Evolutionary conservation across 148 eudicot species (phyloP), one percentile per base, ranked within the genome.

Genomic region (Spergularia marina): DNA sequence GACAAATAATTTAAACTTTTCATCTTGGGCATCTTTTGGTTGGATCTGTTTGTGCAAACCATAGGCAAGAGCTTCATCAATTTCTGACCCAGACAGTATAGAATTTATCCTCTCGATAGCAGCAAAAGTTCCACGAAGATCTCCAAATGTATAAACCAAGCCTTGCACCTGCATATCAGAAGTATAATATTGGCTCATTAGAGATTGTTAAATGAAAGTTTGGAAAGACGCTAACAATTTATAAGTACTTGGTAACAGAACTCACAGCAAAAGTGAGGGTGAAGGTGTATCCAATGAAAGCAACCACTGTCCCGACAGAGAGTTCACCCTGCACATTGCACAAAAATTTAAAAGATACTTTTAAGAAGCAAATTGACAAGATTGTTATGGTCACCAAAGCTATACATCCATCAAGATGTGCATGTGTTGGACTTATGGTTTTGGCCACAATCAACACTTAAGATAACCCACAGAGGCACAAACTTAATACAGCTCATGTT

Each of bases 251-350:
- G 60, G 36, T 16, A 9, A 60, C n/a, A 44, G 51, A 52, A 88
- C 98, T 90, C 79, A 95, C 98, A 63, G 96, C 97, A 87, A 95
- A 95, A 40, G 98, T 95, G 41, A 95, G 85, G 25, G 96, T 95
- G 78, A 95, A 95, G 39, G 98, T 95, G 82, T 89, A 95, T 88
- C 97, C 98, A 76, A 92, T 90, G 80, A 95, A 95, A 71, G 98
- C 84, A 82, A 87, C 97, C 81, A 95, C 87, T 34, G 88, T 95
- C 80, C 97, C 98, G 40, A 89, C 85, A 58, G 98, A 79, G 53
- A 95, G 92, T 81, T 92, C 94, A 67, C 98, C 98, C 98, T 95
- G 88, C 89, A 86, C 62, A 62, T 70, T 79, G 47, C 74, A 71
- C 11, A 51, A 23, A 30, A 76, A 74, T 0, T 0, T 36, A 51